Base-by-base conservation (phyloP, 2,329 filamentous ascomycete genomes). In the Cercospora zeina region DNA sequence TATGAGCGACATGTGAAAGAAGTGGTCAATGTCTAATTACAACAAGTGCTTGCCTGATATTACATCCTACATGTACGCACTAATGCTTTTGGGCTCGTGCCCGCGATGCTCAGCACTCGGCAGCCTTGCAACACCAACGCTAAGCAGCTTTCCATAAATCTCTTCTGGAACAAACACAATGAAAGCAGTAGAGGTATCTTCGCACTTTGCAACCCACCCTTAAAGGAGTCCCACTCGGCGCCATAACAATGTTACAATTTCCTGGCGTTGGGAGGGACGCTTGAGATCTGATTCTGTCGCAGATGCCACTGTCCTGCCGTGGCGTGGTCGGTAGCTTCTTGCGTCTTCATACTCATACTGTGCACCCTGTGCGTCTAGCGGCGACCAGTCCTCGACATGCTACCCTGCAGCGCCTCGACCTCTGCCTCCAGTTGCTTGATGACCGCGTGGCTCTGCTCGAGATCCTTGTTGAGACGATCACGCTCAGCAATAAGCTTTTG, bases 401-500 rank as follows among this genome's bases (percentile, higher is more conserved):
- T 75, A 54, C 73, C 80, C 69, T 97, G 93, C 87, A 97, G 90
- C 71, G 86, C 81, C 80, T 99, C 95, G 75, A 99, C 89, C 76
- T 99, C 95, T 70, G 85, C 83, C 82, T 99, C 95, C 72, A 96
- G 84, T 77, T 89, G 86, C 85, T 95, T 95, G 85, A 95, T 96
- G 61, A 81, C 77, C 60, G 95, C 93, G 75, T 99, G 96, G 70
- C 93, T 97, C 79, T 91, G 90, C 83, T 99, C 95, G 78, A 99
- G 87, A 76, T 99, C 95, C 87, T 99, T 99, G 88, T 99, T 99
- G 81, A 99, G 87, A 72, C 95, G 91, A 79, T 99, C 96, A 79
- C 95, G 89, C 86, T 99, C 95, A 67, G 91, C 88, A 74, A 99
- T 99, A 78, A 99, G 90, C 87, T 97, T 97, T 87, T 99, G 95